phyloP scores from a whole-genome alignment of 129 eudicot genomes.

The Flaveria robusta region DNA sequence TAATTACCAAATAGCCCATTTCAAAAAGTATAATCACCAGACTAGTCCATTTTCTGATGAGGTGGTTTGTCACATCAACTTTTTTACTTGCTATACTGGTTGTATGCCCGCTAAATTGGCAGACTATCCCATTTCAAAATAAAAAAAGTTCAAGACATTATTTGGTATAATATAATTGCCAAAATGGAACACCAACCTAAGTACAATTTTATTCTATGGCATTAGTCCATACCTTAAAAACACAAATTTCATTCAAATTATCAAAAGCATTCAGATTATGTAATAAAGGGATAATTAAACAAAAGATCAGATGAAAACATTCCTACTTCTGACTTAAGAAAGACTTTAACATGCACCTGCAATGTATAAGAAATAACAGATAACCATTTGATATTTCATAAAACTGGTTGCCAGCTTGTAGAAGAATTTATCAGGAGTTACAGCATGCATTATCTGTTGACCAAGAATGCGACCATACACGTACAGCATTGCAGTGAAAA shows the following conservation, averaged over 20 bases:
- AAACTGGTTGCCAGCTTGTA: conserved; percentile 61
- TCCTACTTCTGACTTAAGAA: neutral
- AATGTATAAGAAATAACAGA: conserved; percentile 71
- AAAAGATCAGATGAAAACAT: neutral
- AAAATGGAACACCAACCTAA: too few species aligned
- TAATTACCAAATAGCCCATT: neutral
- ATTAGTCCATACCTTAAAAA: too few species aligned
- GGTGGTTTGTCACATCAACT: too few species aligned
- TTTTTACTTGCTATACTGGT: too few species aligned
- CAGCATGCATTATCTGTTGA: conserved; percentile 71
- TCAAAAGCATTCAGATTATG: too few species aligned
- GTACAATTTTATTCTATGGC: too few species aligned
- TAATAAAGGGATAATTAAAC: neutral
- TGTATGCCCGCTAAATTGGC: too few species aligned
- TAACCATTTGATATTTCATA: conserved; percentile 82
- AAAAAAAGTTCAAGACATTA: too few species aligned
- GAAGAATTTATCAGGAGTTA: conserved; percentile 64
- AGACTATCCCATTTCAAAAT: too few species aligned
- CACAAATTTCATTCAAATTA: too few species aligned
- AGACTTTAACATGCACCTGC: conserved; percentile 49
- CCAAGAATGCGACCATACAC: conserved; percentile 82
- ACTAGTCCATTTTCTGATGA: neutral
- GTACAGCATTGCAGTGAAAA: conserved; percentile 82
- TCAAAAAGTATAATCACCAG: neutral
- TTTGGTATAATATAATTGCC: too few species aligned